A percentile compares a stretch with the other conserved stretches of the same genome.
Evolutionary conservation across 2,329 filamentous ascomycete species (phyloP).

Genomic region (Chrysoporthe cubensis): DNA sequence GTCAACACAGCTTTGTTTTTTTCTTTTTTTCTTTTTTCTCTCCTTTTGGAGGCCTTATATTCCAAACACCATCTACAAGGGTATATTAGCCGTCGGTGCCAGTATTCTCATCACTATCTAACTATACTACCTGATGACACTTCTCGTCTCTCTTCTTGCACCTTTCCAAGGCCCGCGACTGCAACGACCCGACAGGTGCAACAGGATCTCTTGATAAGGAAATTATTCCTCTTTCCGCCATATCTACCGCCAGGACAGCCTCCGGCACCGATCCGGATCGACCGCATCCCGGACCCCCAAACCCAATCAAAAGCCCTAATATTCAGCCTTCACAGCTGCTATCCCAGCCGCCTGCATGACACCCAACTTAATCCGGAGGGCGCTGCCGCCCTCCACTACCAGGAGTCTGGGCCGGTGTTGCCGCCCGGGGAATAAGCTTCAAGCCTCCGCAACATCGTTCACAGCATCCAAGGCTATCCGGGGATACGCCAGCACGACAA

Average conservation of each 20-base stretch:
- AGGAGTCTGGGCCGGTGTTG: slow-evolving; percentile 15
- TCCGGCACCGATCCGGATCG: slow-evolving; percentile 9
- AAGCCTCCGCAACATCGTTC: slow-evolving; percentile 17
- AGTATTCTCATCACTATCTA: neutral
- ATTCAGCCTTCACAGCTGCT: slow-evolving; percentile 21
- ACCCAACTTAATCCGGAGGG: slow-evolving; percentile 26
- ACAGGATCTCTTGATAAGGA: slow-evolving; percentile 1
- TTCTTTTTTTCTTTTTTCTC: too few relatives aligned
- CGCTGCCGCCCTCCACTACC: slow-evolving; percentile 17
- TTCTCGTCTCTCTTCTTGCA: neutral
- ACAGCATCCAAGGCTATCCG: slow-evolving; percentile 3
- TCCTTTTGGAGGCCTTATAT: slow-evolving; percentile 10
- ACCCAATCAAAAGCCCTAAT: slow-evolving; percentile 23
- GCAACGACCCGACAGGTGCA: neutral
- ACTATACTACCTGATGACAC: neutral
- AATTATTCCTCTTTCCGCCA: neutral
- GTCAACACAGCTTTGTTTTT: slow-evolving; percentile 4
- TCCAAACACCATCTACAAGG: neutral
- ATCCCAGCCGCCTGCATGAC: slow-evolving; percentile 27
- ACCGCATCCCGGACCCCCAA: slow-evolving; percentile 17
- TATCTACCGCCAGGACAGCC: slow-evolving; percentile 1
- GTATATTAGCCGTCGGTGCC: too few relatives aligned
- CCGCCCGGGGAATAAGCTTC: slow-evolving; percentile 17
- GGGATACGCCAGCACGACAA: slow-evolving; percentile 20
- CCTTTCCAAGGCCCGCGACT: neutral